Conservation (phyloP, 495 filamentous ascomycete species). For the Tuber aestivum region DNA sequence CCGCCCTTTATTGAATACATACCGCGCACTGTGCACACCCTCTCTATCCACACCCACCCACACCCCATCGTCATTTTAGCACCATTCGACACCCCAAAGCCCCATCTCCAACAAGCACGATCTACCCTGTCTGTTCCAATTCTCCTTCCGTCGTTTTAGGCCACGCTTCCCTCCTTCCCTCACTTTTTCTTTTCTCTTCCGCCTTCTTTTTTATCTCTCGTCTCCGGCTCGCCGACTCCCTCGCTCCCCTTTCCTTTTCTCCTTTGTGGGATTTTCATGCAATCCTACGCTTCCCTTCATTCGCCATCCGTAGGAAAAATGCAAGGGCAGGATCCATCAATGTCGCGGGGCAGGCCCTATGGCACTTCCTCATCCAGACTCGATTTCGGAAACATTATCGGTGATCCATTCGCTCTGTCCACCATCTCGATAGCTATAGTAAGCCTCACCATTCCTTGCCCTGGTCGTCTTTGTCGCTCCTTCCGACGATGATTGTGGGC, state of each 20-base stretch:
- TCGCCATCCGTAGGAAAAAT: conserved; percentile 79
- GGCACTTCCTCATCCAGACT: conserved; percentile 52
- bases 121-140: conserved; percentile 30
- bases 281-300: conserved; percentile 63
- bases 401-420: conserved; percentile 92
- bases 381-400: conserved; percentile 78
- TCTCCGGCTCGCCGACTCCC: conserved; percentile 31
- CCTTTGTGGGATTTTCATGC: conserved; percentile 51
- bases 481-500: not conserved
- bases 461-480: conserved; percentile 9
- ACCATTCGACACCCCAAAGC: conserved; percentile 23
- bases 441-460: conserved; percentile 45
- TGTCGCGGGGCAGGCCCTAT: conserved; percentile 47
- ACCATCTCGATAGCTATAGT: conserved; percentile 89
- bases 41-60: not conserved
- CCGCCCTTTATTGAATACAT: conserved; percentile 39
- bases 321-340: conserved; percentile 54
- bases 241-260: conserved; percentile 44
- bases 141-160: conserved; percentile 39
- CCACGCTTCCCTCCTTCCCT: conserved; percentile 36
- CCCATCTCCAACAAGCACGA: conserved; percentile 33
- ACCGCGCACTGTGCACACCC: conserved; percentile 22
- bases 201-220: conserved; percentile 29
- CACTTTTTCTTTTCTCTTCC: conserved; percentile 14
- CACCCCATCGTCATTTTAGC: conserved; percentile 33